A percentile compares a stretch with the other conserved stretches of the same genome.
These are phyloP conservation scores for Tulasnella sp. DNA, from an alignment of 768 basidiomycete genomes.

Conservation along the genomic window DNA sequence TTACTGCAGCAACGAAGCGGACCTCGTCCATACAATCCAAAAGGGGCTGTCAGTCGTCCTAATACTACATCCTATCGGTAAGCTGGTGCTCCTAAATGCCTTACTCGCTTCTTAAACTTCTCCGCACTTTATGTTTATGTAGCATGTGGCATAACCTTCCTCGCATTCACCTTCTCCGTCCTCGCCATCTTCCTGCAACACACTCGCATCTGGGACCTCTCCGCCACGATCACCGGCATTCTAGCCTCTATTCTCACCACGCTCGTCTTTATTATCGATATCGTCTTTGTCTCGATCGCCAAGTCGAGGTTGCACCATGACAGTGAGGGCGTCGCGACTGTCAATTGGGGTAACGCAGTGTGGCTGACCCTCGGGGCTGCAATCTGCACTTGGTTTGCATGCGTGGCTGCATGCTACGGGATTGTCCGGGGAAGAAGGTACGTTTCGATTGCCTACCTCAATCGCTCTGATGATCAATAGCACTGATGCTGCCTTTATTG, in stretches of 20 bases:
- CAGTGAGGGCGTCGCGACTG: conserved; percentile 32
- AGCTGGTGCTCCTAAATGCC: neutral
- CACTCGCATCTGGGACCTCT: conserved; percentile 30
- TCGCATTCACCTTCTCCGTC: conserved; percentile 40
- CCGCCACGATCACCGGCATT: conserved; percentile 32
- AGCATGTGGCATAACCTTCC: conserved; percentile 44
- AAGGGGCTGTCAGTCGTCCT: conserved; percentile 38
- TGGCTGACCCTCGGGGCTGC: conserved; percentile 48
- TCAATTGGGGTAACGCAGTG: conserved; percentile 36
- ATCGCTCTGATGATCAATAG: too few relatives aligned
- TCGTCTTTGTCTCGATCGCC: conserved; percentile 39
- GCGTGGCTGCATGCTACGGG: conserved; percentile 23
- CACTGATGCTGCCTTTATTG: too few relatives aligned
- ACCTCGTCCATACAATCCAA: conserved; percentile 35
- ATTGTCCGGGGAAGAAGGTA: neutral
- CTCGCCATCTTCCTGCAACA: conserved; percentile 32
- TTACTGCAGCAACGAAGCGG: conserved; percentile 27
- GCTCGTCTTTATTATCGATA: conserved; percentile 43
- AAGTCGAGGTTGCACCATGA: conserved; percentile 35
- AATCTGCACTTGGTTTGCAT: conserved; percentile 39
- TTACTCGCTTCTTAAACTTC: neutral
- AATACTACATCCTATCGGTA: conserved; percentile 48
- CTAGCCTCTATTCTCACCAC: conserved; percentile 38
- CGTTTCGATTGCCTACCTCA: too few relatives aligned
- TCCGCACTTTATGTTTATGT: neutral